Evolutionary conservation across 331 rosid genomes (phyloP), one percentile per base, ranked within the genome.

Genomic region (Ulmus americana): DNA sequence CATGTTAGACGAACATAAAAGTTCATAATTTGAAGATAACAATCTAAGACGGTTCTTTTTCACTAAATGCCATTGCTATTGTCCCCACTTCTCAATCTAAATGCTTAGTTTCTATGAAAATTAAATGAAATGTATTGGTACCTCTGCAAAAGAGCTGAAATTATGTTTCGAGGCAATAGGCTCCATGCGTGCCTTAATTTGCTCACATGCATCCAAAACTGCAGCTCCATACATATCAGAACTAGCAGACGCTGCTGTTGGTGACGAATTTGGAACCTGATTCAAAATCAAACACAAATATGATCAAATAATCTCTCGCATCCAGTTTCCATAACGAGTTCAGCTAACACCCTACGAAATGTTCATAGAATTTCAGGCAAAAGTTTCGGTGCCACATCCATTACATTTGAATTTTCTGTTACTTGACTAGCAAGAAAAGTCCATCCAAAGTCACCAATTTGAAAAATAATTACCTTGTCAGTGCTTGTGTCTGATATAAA

Each of bases 221-320:
- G 97, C 97, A 68, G 88, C 91, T 67, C 98, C 98, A 74, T 89
- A 92, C 76, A 92, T 79, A 73, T 92, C 97, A 64, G 98, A 92
- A 81, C 95, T 92, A 5, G 97, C 97, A 71, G 98, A 92, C 76
- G 98, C 98, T 42, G 98, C 95, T 45, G 97, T 92, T 47, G 97
- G 90, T 54, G 96, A 79, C 69, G 98, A 53, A 82, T 92, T 92
- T 6, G 98, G 98, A 61, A 92, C 95, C 97, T 92, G 76, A 65
- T 56, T 62, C 63, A 39, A 47, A 45, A 67, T 66, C 70, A 73
- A 72, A 18, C 55, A 74, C 15, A 52, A 77, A 68, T 3, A 63
- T 11, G 61, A 39, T 28, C 4, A 22, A 22, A 22, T 22, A 2
- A 22, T 22, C 54, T 7, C 22, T 1, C 2, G 28, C 18, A 1